These are phyloP conservation scores for Penicillium flavigenum DNA, from an alignment of 495 filamentous ascomycete species.

Conservation along the genomic window DNA sequence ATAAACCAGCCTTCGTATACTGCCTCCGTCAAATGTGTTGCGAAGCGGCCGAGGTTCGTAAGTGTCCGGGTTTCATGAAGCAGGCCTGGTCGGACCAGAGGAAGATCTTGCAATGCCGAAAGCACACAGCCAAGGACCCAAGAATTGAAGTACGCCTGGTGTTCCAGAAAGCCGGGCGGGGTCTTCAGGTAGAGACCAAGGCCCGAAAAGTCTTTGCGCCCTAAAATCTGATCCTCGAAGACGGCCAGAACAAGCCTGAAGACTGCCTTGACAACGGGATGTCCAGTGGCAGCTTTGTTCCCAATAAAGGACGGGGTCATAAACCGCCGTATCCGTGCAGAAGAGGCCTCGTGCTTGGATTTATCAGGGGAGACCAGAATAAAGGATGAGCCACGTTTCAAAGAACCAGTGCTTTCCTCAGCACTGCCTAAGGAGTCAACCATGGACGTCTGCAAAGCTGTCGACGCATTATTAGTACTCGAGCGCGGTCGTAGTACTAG, in stretches of 20 bases:
- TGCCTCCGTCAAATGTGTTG: slow-evolving; percentile 77
- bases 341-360: slow-evolving; percentile 51
- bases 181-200: slow-evolving; percentile 86
- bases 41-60: slow-evolving; percentile 79
- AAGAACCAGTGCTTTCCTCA: slow-evolving; percentile 53
- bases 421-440: slow-evolving; percentile 52
- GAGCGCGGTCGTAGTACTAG: slow-evolving; percentile 76
- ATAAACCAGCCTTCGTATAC: slow-evolving; percentile 96
- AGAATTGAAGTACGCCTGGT: slow-evolving; percentile 92
- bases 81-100: slow-evolving; percentile 67
- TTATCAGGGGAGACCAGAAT: slow-evolving; percentile 77
- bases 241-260: slow-evolving; percentile 72
- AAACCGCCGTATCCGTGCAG: slow-evolving; percentile 61
- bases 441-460: slow-evolving; percentile 70
- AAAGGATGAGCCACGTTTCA: slow-evolving; percentile 80
- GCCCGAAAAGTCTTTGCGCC: slow-evolving; percentile 85
- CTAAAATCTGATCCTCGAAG: slow-evolving; percentile 78
- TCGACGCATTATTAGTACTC: slow-evolving; percentile 39
- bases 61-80: slow-evolving; percentile 81
- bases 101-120: slow-evolving; percentile 62
- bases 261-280: slow-evolving; percentile 70
- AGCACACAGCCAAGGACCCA: slow-evolving; percentile 78
- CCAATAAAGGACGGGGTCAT: slow-evolving; percentile 41
- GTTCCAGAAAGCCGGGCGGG: slow-evolving; percentile 87
- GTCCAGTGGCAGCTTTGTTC: slow-evolving; percentile 55